These are phyloP conservation scores for Secale cereale DNA, from an alignment of 176 grass and related monocot species.

Conservation along the genomic window DNA sequence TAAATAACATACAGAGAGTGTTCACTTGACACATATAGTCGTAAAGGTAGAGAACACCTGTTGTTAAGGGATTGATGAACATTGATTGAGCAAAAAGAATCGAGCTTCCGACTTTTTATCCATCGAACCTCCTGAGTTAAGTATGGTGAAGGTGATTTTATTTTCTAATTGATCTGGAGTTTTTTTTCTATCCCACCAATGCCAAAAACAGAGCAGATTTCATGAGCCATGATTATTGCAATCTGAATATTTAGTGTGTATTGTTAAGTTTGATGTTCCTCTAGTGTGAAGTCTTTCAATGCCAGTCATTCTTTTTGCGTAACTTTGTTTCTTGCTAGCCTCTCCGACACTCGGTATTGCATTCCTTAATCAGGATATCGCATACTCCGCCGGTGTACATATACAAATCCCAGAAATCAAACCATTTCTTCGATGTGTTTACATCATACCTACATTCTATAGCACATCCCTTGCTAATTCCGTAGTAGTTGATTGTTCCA, in stretches of 20 bases:
- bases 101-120: too few species aligned
- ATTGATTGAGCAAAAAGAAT: too few species aligned
- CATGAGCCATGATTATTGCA: neutral
- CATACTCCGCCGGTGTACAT: neutral
- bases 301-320: neutral
- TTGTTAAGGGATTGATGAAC: too few species aligned
- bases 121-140: too few species aligned
- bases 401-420: neutral
- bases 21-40: too few species aligned
- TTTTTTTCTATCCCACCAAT: neutral
- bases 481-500: neutral
- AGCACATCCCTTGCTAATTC: neutral
- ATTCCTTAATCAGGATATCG: neutral
- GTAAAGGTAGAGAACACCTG: too few species aligned
- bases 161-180: accelerated
- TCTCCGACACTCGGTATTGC: neutral
- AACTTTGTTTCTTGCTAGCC: neutral
- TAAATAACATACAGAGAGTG: too few species aligned
- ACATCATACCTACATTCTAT: neutral
- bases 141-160: too few species aligned
- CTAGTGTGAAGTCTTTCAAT: neutral
- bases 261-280: neutral
- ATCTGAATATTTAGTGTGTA: neutral
- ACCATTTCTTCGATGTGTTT: neutral
- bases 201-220: too few species aligned